Evolutionary conservation across 2,329 filamentous ascomycete species (phyloP), one percentile per base, ranked within the genome.

Genomic region (Colletotrichum siamense): DNA sequence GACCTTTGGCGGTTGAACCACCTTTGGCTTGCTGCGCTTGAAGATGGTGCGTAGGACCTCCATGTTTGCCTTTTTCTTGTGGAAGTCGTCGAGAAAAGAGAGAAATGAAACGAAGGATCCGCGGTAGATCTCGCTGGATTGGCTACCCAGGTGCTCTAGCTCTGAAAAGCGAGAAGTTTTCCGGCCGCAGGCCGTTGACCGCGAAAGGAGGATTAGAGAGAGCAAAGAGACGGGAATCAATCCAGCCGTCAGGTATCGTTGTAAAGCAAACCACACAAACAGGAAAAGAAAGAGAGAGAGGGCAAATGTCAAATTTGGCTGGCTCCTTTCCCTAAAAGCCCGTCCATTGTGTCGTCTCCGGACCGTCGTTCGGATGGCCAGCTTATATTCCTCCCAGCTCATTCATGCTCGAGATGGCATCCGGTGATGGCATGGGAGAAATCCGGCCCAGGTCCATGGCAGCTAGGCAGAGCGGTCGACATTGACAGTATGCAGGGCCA

Each of bases 311-410:
- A 73, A 62, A 49, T 64, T 52, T 44, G 44, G 15, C 57, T 36
- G 57, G 34, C 44, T 52, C 44, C 44, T 52, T 52, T 52, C n/a
- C 44, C 44, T 52, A 52, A 52, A 52, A 52, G 44, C 64, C 28
- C 44, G 57, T 9, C 18, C 67, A 52, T n/a, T 57, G 12, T 16
- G 15, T 44, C 36, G 36, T 16, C n/a, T 69, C 32, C 36, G 26
- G 24, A 34, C 16, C 24, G 64, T 69, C 28, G 70, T 76, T 22
- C 44, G 64, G 64, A 65, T 52, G 70, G 44, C 70, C 70, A 62
- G 74, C 70, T 76, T 76, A 76, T 76, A 76, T 76, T 64, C 44
- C 44, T 52, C 44, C 44, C 44, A 52, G 44, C n/a, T 13, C 44
- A 52, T 52, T 52, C 44, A 52, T 52, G 44, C 44, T 52, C 44